These are phyloP conservation scores for Ailanthus altissimus DNA, from an alignment of 345 rosid genomes.

Conservation along the genomic window DNA sequence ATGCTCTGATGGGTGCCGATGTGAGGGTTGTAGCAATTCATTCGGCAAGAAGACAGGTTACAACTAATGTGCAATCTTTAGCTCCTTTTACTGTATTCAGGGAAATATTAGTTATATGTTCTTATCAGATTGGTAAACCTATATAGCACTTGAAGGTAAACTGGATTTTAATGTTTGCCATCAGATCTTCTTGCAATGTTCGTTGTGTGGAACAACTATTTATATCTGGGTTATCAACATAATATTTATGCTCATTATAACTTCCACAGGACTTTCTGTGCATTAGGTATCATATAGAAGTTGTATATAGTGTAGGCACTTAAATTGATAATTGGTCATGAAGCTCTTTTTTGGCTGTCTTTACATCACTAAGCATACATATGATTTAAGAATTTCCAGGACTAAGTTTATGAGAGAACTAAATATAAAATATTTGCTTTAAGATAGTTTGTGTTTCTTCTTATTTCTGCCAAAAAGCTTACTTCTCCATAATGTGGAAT, in stretches of 20 bases:
- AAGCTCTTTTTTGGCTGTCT: not conserved
- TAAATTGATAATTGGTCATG: not conserved
- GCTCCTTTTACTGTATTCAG: not conserved
- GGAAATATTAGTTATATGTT: not conserved
- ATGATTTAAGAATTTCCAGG: not conserved
- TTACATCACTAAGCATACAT: not conserved
- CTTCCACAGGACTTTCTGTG: not conserved
- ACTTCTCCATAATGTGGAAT: not conserved
- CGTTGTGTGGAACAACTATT: not conserved
- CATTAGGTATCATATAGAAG: not conserved
- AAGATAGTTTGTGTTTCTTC: not conserved
- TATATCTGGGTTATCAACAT: not conserved
- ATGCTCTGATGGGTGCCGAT: slow-evolving; percentile 47
- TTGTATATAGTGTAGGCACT: not conserved
- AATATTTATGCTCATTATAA: not conserved
- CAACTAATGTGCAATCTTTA: not conserved
- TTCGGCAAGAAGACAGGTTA: slow-evolving; percentile 41
- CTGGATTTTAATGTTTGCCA: not conserved
- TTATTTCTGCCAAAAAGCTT: not conserved
- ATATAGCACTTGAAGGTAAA: not conserved
- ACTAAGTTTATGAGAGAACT: not conserved
- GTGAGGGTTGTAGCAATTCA: slow-evolving; percentile 45
- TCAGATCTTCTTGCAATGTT: not conserved
- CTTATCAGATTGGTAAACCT: not conserved
- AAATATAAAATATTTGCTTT: not conserved